Conservation (phyloP, 345 rosid species). For the Turnera subulata region DNA sequence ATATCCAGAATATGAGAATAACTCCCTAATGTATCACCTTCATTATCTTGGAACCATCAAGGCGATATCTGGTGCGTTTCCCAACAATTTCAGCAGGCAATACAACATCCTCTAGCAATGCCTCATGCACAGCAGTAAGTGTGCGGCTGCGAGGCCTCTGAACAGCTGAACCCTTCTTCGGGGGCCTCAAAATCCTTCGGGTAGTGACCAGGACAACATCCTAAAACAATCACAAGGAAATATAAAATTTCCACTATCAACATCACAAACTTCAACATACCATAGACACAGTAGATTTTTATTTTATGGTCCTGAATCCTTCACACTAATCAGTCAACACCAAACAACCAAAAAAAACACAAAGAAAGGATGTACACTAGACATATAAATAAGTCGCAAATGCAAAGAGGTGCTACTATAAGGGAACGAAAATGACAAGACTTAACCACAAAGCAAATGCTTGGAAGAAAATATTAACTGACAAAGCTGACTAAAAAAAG, state of each 20-base stretch:
- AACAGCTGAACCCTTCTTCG: slow-evolving; percentile 90
- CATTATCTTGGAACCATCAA: slow-evolving; percentile 83
- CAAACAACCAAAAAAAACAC: too few species aligned
- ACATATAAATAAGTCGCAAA: too few species aligned
- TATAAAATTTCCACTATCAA: neutral
- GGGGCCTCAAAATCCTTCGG: slow-evolving; percentile 51
- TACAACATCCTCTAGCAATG: slow-evolving; percentile 60
- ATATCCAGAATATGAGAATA: neutral
- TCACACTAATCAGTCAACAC: too few species aligned
- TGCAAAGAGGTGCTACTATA: too few species aligned
- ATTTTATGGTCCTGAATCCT: too few species aligned
- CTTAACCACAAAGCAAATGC: too few species aligned
- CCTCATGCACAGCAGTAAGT: slow-evolving; percentile 5
- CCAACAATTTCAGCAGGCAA: slow-evolving; percentile 96
- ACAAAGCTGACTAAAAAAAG: too few species aligned
- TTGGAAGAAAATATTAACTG: too few species aligned
- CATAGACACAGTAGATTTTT: too few species aligned
- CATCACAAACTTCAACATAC: too few species aligned
- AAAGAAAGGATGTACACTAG: too few species aligned
- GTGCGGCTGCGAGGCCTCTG: slow-evolving; percentile 66
- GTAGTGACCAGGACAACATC: slow-evolving; percentile 8
- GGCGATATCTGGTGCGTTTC: slow-evolving; percentile 62
- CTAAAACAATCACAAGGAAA: neutral
- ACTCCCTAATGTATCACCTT: slow-evolving; percentile 38
- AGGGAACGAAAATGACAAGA: too few species aligned